These are phyloP conservation scores for Malassezia brasiliensis DNA, from an alignment of 1,284 basidiomycete genomes.

Conservation along the genomic window DNA sequence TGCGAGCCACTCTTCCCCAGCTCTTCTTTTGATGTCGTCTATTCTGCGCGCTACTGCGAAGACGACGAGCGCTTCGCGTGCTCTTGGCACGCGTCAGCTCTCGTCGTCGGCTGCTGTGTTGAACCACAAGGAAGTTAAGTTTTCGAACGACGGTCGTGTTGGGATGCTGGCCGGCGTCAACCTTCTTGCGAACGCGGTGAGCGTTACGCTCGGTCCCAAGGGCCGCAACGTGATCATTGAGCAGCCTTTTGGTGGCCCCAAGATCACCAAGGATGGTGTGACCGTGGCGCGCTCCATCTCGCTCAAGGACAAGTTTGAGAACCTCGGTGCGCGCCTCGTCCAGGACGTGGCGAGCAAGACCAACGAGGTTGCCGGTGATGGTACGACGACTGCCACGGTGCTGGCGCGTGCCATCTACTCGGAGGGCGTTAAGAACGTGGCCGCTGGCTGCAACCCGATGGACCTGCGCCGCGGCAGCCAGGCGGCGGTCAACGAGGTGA, in stretches of 20 bases:
- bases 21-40: constrained; percentile 21
- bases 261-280: constrained; percentile 98
- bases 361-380: constrained; percentile 94
- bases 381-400: constrained; percentile 94
- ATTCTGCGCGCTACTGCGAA: constrained; percentile 31
- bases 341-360: constrained; percentile 94
- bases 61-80: constrained; percentile 26
- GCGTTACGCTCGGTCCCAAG: constrained; percentile 93
- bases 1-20: not conserved
- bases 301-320: constrained; percentile 93
- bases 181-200: constrained; percentile 64
- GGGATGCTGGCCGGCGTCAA: constrained; percentile 92
- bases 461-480: constrained; percentile 93
- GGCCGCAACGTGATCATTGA: constrained; percentile 99
- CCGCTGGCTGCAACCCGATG: constrained; percentile 98
- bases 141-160: constrained; percentile 87
- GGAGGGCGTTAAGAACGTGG: constrained; percentile 98
- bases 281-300: constrained; percentile 91
- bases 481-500: constrained; percentile 89
- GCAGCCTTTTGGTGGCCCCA: constrained; percentile 91
- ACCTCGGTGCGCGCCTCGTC: constrained; percentile 91
- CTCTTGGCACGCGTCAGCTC: constrained; percentile 25
- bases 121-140: constrained; percentile 81
- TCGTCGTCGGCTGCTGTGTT: constrained; percentile 30
- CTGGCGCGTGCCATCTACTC: constrained; percentile 93